Percentiles rank a stretch among this genome's conserved stretches.
phyloP scores from a whole-genome alignment of 768 basidiomycete genomes.

The Cystoderma amianthinum region DNA sequence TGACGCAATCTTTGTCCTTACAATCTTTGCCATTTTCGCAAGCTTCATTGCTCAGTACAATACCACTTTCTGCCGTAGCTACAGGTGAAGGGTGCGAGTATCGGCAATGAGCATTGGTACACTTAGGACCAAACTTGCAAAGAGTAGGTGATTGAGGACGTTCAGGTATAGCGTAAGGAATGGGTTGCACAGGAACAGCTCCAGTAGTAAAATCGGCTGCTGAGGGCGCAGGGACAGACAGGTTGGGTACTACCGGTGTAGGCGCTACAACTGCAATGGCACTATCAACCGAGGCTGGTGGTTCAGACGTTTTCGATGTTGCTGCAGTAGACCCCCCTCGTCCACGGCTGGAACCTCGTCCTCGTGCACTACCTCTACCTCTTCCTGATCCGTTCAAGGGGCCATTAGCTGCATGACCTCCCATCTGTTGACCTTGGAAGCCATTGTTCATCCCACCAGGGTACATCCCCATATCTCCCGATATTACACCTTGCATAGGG shows the following conservation, averaged over 20 bases:
- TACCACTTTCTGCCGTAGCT: slow-evolving; percentile 88
- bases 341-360: slow-evolving; percentile 42
- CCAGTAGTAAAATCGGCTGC: slow-evolving; percentile 13
- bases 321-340: slow-evolving; percentile 35
- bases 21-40: slow-evolving; percentile 89
- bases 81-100: slow-evolving; percentile 97
- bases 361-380: slow-evolving; percentile 30
- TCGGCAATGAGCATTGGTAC: slow-evolving; percentile 83
- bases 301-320: slow-evolving; percentile 7
- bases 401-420: too few relatives aligned
- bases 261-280: slow-evolving; percentile 12
- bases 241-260: slow-evolving; percentile 21
- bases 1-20: slow-evolving; percentile 90
- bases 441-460: slow-evolving; percentile 32
- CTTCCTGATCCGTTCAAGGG: slow-evolving; percentile 28
- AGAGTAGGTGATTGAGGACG: slow-evolving; percentile 83
- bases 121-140: slow-evolving; percentile 91
- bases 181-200: slow-evolving; percentile 24
- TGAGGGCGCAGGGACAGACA: slow-evolving; percentile 11
- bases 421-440: slow-evolving; percentile 25
- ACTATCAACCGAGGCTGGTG: slow-evolving; percentile 7
- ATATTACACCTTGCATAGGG: slow-evolving; percentile 50
- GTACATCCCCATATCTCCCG: slow-evolving; percentile 46
- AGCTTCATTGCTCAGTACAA: slow-evolving; percentile 90
- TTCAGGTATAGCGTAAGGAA: slow-evolving; percentile 57